These are phyloP conservation scores for Combretum micranthum DNA, from an alignment of 345 rosid species.

Conservation along the genomic window DNA sequence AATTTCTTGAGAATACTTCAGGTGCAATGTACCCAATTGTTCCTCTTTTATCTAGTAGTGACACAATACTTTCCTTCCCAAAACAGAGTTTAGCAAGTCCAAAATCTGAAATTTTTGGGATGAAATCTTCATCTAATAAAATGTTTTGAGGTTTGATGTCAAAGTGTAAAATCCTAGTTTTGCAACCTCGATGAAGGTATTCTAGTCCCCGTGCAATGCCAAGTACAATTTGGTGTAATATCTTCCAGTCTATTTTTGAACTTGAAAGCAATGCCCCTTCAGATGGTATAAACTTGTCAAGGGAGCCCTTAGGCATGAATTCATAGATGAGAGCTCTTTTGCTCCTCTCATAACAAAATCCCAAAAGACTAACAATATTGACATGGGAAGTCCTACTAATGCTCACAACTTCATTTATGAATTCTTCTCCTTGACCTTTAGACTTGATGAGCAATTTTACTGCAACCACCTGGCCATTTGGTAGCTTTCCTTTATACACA, in stretches of 20 bases:
- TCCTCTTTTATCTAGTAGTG: conserved; percentile 25
- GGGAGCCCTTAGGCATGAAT: neutral
- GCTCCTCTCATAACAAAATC: neutral
- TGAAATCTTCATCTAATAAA: conserved; percentile 20
- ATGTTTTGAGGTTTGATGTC: conserved; percentile 40
- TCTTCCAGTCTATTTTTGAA: conserved; percentile 8
- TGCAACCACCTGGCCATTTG: conserved; percentile 22
- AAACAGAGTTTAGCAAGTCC: conserved; percentile 33
- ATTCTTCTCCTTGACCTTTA: conserved; percentile 27
- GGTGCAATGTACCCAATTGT: conserved; percentile 38
- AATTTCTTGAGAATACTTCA: conserved; percentile 21
- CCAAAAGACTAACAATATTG: too few relatives aligned
- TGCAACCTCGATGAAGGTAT: conserved; percentile 40
- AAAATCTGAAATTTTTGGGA: conserved; percentile 38
- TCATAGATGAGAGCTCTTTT: neutral
- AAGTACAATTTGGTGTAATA: conserved; percentile 11
- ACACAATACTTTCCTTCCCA: conserved; percentile 21
- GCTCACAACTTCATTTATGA: conserved; percentile 32
- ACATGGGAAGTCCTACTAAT: too few relatives aligned
- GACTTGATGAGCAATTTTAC: conserved; percentile 22
- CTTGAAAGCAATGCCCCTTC: too few relatives aligned
- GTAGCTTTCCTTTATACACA: conserved; percentile 22
- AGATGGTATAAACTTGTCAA: neutral
- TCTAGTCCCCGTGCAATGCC: conserved; percentile 38
- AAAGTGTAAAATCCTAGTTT: conserved; percentile 31